These are phyloP conservation scores for Entonaema liquescens DNA, from an alignment of 495 filamentous ascomycete genomes.

Conservation along the genomic window DNA sequence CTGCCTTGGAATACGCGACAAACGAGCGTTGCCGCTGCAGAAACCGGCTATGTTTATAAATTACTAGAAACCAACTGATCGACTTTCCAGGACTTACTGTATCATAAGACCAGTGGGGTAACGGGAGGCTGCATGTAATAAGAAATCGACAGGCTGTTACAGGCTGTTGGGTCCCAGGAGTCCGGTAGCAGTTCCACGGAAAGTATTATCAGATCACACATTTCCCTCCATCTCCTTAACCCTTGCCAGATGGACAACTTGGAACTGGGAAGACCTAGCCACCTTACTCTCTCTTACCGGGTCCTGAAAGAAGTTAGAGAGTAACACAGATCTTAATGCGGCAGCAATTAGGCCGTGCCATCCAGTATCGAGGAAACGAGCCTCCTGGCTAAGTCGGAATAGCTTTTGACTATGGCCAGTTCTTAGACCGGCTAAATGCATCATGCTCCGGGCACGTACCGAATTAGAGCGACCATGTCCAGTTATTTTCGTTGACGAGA, in stretches of 20 bases:
- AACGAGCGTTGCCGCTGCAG: slow-evolving; percentile 31
- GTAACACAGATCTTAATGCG: slow-evolving; percentile 16
- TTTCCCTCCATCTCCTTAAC: slow-evolving; percentile 13
- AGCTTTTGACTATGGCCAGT: slow-evolving; percentile 22
- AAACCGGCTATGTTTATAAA: slow-evolving; percentile 34
- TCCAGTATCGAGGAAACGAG: slow-evolving; percentile 10
- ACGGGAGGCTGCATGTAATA: slow-evolving; percentile 33
- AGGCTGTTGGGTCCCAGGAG: slow-evolving; percentile 43
- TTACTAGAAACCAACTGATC: slow-evolving; percentile 31
- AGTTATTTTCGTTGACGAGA: background rate
- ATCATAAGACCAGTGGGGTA: slow-evolving; percentile 36
- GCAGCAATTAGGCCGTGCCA: slow-evolving; percentile 15
- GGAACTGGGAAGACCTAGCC: slow-evolving; percentile 11
- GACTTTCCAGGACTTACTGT: slow-evolving; percentile 21
- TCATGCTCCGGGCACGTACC: slow-evolving; percentile 34
- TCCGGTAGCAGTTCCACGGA: slow-evolving; percentile 45
- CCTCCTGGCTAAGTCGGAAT: slow-evolving; percentile 26
- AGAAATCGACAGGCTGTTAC: slow-evolving; percentile 33
- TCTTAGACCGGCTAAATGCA: slow-evolving; percentile 31
- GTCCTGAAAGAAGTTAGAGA: background rate
- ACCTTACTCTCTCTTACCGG: slow-evolving; percentile 11
- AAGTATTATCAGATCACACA: slow-evolving; percentile 40
- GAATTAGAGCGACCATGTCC: slow-evolving; percentile 2
- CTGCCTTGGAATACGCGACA: slow-evolving; percentile 10
- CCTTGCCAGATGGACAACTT: slow-evolving; percentile 20